These are phyloP conservation scores for Barnettozyma hawaiiensis DNA, from an alignment of 1,139 yeast species.

Conservation along the genomic window DNA sequence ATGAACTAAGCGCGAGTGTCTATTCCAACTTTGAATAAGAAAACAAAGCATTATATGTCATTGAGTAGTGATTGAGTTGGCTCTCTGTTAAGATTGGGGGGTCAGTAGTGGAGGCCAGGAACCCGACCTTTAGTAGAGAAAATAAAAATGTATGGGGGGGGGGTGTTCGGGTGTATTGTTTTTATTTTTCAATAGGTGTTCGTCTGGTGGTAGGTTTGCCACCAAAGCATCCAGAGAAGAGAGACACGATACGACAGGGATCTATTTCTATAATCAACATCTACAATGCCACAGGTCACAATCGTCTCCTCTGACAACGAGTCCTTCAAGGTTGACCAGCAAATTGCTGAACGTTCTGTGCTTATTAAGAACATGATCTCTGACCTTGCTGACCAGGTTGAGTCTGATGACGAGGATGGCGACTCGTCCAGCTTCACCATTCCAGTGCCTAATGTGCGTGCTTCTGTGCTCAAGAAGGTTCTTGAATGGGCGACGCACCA, in stretches of 20 bases:
- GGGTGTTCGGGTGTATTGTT: neutral
- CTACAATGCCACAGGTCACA: slow-evolving; percentile 34
- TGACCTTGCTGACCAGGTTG: slow-evolving; percentile 44
- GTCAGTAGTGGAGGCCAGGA: too few relatives aligned
- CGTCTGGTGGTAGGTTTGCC: neutral
- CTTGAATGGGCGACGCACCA: slow-evolving; percentile 98
- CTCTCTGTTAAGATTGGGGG: too few relatives aligned
- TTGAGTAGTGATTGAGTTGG: neutral
- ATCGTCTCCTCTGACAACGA: slow-evolving; percentile 72
- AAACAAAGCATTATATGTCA: neutral
- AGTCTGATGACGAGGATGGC: slow-evolving; percentile 42
- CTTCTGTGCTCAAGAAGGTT: slow-evolving; percentile 83
- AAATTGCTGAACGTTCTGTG: slow-evolving; percentile 86
- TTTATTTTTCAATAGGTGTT: too few relatives aligned
- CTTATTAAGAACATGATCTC: slow-evolving; percentile 87
- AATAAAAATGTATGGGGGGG: too few relatives aligned
- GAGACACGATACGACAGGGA: too few relatives aligned
- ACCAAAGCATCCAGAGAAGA: too few relatives aligned
- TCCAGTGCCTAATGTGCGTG: slow-evolving; percentile 88
- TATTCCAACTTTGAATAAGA: slow-evolving; percentile 70
- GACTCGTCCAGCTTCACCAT: slow-evolving; percentile 50
- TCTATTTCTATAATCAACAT: neutral
- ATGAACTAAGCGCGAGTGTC: slow-evolving; percentile 85
- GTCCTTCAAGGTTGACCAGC: slow-evolving; percentile 65
- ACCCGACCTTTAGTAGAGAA: too few relatives aligned